Evolutionary conservation across 176 grass and related monocot species (phyloP), one percentile per base, ranked within the genome.

Genomic region (Chloris gayana): DNA sequence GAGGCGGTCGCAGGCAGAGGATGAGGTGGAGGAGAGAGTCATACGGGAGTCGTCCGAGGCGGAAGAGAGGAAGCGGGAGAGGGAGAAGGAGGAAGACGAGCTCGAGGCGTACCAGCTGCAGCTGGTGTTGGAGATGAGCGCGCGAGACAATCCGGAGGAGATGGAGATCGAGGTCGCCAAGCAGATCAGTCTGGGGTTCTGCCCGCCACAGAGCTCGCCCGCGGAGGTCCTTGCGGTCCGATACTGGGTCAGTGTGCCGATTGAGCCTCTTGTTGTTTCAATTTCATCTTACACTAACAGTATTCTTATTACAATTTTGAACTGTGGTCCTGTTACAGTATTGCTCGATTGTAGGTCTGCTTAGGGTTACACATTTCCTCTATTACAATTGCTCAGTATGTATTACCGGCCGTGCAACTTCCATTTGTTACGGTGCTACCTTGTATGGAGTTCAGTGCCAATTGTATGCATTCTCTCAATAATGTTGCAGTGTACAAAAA

Each of bases 141-240:
- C 96, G 4, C 84, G 84, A 73, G 96, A 99, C 88, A 94, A 99
- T 84, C 93, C 97, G 14, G 97, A 99, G 85, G 97, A 88, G 69
- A 94, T 91, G 77, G 92, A 99, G 84, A 96, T 99, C 34, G 93
- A 96, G 85, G 97, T 91, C 30, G 97, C 88, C 42, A 99, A 99
- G 74, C 97, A 91, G 84, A 95, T 99, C 71, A 99, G 97, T 49
- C 86, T 99, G 22, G 97, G 91, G 14, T 91, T 86, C 30, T 93
- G 90, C 72, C 73, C 79, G 3, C 79, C 89, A 2, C 59, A 91
- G 75, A 90, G 83, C 63, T 86, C 93, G 13, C 69, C 87, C 6
- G 85, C 97, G 0, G 90, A 93, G 63, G 87, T 90, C 45, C 65
- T 93, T 26, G 87, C 93, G 6, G 87, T 85, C 22, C 39, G 93